Evolutionary conservation across 129 eudicot species (phyloP), one percentile per base, ranked within the genome.

Genomic region (Rutidosis leptorrhynchoides): DNA sequence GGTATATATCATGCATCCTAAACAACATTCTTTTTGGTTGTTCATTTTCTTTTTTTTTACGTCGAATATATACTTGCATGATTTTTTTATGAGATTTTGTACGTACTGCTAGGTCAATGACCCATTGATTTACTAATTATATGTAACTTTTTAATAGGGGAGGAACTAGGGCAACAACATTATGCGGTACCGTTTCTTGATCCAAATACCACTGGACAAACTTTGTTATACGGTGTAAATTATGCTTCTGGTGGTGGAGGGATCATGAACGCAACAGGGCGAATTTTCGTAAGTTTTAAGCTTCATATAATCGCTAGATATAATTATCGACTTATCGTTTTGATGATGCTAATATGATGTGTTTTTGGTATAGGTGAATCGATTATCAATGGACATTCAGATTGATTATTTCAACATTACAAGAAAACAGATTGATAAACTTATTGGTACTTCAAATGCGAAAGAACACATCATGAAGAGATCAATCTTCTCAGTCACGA

Each of bases 181-280:
- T 94, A 86, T 21, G 97, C 97, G 0, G 68, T 67, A 67, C 99
- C 99, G 53, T 89, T 80, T 83, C 73, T 94, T 20, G 97, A 90
- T 37, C 99, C 99, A 37, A 94, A 94, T 65, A 55, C 95, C 15
- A 89, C 97, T 1, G 99, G 97, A 68, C 76, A 82, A 77, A 81
- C 74, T 64, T 35, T 94, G 59, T 71, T 94, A 67, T 64, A 84
- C 66, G 99, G 97, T 16, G 92, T 94, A 20, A 94, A 89, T 71
- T 94, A 94, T 62, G 99, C 99, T 27, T 94, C 99, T 0, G 97
- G 99, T 3, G 99, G 93, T 30, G 99, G 93, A 26, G 99, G 99
- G 30, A 84, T 94, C 49, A 83, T 94, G 87, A 94, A 94, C 61
- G 93, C 90, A 43, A 86, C 97, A 1, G 99, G 99, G 70, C 81